Percentiles rank a stretch among this genome's conserved stretches.
phyloP scores from a whole-genome alignment of 2,329 filamentous ascomycete species.

The Chrysoporthe deuterocubensis region DNA sequence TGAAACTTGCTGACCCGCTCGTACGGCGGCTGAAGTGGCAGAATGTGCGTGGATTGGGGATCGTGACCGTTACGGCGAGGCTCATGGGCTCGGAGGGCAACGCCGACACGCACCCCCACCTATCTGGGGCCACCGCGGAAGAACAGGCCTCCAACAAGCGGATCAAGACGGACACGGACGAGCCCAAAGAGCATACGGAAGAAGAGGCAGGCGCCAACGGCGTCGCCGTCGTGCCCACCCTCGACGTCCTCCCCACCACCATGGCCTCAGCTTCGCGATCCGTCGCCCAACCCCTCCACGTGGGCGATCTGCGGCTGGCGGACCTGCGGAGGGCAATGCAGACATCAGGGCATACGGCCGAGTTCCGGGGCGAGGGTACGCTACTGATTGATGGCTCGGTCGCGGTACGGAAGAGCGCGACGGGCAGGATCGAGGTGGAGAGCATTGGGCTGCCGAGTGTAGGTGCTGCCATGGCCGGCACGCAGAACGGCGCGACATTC shows the following conservation, averaged over 20 bases:
- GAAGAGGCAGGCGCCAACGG: conserved; percentile 30
- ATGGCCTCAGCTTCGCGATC: conserved; percentile 75
- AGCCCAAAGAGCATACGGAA: conserved; percentile 30
- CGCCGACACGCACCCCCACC: conserved; percentile 40
- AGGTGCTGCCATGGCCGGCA: conserved; percentile 44
- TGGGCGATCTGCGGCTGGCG: conserved; percentile 87
- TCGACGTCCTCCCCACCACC: conserved; percentile 59
- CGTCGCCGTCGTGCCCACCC: conserved; percentile 47
- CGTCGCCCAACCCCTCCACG: conserved; percentile 85
- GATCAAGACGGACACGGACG: conserved; percentile 48
- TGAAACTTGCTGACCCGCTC: conserved; percentile 84
- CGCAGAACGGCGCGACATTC: conserved; percentile 69
- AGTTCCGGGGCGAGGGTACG: conserved; percentile 92
- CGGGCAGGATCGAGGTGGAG: conserved; percentile 88
- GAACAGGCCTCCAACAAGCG: conserved; percentile 54
- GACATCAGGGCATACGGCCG: conserved; percentile 79
- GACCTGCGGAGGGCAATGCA: conserved; percentile 87
- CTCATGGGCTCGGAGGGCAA: conserved; percentile 48
- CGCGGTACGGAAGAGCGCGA: conserved; percentile 83
- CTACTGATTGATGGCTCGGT: conserved; percentile 87
- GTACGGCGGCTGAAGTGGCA: conserved; percentile 93
- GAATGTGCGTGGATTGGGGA: conserved; percentile 83
- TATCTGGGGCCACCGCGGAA: conserved; percentile 45
- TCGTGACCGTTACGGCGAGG: conserved; percentile 88
- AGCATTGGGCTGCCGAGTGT: conserved; percentile 64